Base-by-base conservation (phyloP, 2,329 filamentous ascomycete species). In the Zymoseptoria pseudotritici region DNA sequence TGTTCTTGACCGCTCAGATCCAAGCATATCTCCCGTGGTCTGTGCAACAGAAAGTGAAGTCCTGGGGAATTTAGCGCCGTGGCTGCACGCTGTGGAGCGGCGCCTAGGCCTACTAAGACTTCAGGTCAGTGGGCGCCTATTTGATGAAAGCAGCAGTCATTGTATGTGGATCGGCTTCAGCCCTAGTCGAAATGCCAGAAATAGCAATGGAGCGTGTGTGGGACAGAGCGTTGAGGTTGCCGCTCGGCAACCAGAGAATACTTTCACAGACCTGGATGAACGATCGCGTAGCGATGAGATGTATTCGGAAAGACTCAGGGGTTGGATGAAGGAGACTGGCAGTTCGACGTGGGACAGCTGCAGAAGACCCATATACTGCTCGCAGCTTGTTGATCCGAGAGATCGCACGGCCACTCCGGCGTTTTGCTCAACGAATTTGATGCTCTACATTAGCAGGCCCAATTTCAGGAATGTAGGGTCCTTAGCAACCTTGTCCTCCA, bases 391-490 rank as follows among this genome's bases (percentile, higher is more conserved):
- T 46, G 13, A n/a, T 5, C n/a, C 36, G 36, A 46, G 5, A 7
- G 17, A 13, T 6, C 6, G 13, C 36, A n/a, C 36, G 4, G 3
- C 36, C 5, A n/a, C 4, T 7, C 11, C 7, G 17, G 17, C 36
- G 13, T 7, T n/a, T 46, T 17, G 17, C 36, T 46, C 11, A 42
- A 17, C 6, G 5, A 4, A 1, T 17, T 42, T 5, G 36, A 42
- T 17, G 36, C 36, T 42, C 17, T n/a, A 46, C 36, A 46, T 8
- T 26, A 64, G 54, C 49, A 69, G 50, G 2, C 61, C 63, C 46
- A 67, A 58, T 52, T 57, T 67, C 54, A 71, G 54, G 24, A 67
- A 66, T 17, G 22, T 50, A 10, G 58, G 62, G 19, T 68, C 62
- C 22, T 59, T 58, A 26, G 53, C 53, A 42, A 60, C 58, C 49